Evolutionary conservation across 1,139 yeast genomes (phyloP).

Genomic region (Candida smagusa): DNA sequence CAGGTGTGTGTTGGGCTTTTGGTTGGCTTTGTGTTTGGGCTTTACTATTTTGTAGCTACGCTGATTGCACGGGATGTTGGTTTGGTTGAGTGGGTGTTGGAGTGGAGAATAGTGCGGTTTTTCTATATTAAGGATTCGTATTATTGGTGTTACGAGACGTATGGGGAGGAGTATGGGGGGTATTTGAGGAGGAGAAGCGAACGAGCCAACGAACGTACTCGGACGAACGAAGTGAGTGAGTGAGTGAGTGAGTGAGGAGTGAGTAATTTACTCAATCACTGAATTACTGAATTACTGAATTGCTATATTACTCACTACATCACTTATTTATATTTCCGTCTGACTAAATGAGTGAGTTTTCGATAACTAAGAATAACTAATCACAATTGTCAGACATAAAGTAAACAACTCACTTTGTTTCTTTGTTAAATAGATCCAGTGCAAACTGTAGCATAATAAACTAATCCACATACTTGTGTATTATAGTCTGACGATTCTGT

Average conservation of each 20-base stretch:
- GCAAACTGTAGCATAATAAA: too few relatives aligned
- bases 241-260: too few relatives aligned
- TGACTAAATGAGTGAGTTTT: too few relatives aligned
- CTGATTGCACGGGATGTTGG: conserved; percentile 58
- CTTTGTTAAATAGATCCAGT: too few relatives aligned
- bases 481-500: too few relatives aligned
- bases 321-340: too few relatives aligned
- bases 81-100: conserved; percentile 54
- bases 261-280: too few relatives aligned
- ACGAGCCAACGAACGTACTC: background rate
- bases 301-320: too few relatives aligned
- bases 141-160: conserved; percentile 40
- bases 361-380: too few relatives aligned
- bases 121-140: conserved; percentile 60
- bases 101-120: conserved; percentile 41
- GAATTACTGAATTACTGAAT: background rate
- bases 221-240: background rate
- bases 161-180: conserved; percentile 33
- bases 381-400: too few relatives aligned
- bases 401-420: too few relatives aligned
- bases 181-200: conserved; percentile 5
- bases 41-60: conserved; percentile 53
- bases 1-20: conserved; percentile 76
- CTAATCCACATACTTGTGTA: too few relatives aligned
- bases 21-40: conserved; percentile 61